These are phyloP conservation scores for Blastobotrys proliferans DNA, from an alignment of 1,139 yeast species.

Conservation along the genomic window DNA sequence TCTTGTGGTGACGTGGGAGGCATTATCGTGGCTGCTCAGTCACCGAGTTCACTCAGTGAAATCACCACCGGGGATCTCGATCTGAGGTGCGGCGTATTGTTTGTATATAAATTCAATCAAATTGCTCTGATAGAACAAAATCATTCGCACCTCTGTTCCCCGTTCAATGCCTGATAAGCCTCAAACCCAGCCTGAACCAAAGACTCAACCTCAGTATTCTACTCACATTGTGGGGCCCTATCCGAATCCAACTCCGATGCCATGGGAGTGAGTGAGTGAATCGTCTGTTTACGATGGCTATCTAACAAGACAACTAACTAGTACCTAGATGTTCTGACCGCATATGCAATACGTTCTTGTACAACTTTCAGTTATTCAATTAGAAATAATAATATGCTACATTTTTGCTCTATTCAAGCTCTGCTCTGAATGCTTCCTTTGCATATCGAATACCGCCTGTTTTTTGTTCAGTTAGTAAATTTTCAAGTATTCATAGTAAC, in stretches of 20 bases:
- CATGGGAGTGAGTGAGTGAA: conserved; percentile 10
- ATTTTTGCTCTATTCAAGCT: conserved; percentile 13
- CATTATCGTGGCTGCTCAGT: too few relatives aligned
- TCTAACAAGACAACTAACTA: background rate
- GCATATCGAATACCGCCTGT: conserved; percentile 21
- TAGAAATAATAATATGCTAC: background rate
- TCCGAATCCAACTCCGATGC: conserved; percentile 12
- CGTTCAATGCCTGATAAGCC: background rate
- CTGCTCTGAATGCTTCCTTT: conserved; percentile 18
- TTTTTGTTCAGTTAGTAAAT: conserved; percentile 1
- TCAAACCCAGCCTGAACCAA: background rate
- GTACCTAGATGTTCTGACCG: background rate
- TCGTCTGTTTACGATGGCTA: background rate
- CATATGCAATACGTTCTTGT: background rate
- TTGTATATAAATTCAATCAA: too few relatives aligned
- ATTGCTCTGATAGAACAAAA: too few relatives aligned
- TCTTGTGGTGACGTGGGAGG: too few relatives aligned
- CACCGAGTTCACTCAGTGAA: too few relatives aligned
- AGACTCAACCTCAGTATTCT: too few relatives aligned
- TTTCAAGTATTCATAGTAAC: conserved; percentile 5
- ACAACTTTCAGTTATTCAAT: background rate
- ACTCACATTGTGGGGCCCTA: conserved; percentile 9
- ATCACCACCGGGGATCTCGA: too few relatives aligned
- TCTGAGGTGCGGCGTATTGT: too few relatives aligned
- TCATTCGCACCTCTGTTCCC: too few relatives aligned